Percentiles rank a stretch among this genome's conserved stretches.
These are phyloP conservation scores for Tetraselmis chui DNA, from an alignment of 139 green algal species.

Conservation along the genomic window DNA sequence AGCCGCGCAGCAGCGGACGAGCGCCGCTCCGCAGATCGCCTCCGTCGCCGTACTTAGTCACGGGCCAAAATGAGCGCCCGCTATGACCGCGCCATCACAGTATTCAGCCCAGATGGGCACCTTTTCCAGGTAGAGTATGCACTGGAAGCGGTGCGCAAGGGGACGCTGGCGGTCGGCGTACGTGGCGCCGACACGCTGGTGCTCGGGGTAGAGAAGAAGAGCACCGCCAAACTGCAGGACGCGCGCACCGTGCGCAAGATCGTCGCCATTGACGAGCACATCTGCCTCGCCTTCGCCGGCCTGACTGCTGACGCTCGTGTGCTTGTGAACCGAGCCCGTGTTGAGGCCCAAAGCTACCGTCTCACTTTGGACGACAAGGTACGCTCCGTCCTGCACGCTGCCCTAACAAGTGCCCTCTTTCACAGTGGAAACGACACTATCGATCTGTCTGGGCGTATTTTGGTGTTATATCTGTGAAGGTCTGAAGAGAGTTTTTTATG, in stretches of 20 bases:
- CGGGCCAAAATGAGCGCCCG: conserved; percentile 42
- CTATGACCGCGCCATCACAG: conserved; percentile 98
- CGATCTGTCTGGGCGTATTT: no score
- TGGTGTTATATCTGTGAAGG: no score
- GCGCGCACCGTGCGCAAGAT: conserved; percentile 93
- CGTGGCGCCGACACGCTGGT: conserved; percentile 85
- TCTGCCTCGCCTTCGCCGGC: conserved; percentile 93
- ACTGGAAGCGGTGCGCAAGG: conserved; percentile 92
- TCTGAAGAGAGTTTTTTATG: no score
- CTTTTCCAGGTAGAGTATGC: conserved; percentile 98
- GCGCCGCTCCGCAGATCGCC: neutral
- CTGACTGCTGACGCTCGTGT: conserved; percentile 94
- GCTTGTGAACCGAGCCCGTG: conserved; percentile 85
- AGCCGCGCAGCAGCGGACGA: neutral
- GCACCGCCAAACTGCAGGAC: conserved; percentile 92
- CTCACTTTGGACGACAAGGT: neutral
- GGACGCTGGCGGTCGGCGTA: conserved; percentile 88
- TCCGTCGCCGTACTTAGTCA: neutral
- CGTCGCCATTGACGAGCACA: conserved; percentile 90
- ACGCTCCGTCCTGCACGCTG: no score
- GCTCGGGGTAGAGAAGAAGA: conserved; percentile 93
- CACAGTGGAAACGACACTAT: no score
- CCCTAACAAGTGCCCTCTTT: no score
- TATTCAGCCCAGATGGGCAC: conserved; percentile 96
- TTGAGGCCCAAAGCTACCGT: conserved; percentile 81